Percentiles rank a stretch among this genome's conserved stretches.
Conservation (phyloP, 768 basidiomycete species). For the Termitomyces heimii region DNA sequence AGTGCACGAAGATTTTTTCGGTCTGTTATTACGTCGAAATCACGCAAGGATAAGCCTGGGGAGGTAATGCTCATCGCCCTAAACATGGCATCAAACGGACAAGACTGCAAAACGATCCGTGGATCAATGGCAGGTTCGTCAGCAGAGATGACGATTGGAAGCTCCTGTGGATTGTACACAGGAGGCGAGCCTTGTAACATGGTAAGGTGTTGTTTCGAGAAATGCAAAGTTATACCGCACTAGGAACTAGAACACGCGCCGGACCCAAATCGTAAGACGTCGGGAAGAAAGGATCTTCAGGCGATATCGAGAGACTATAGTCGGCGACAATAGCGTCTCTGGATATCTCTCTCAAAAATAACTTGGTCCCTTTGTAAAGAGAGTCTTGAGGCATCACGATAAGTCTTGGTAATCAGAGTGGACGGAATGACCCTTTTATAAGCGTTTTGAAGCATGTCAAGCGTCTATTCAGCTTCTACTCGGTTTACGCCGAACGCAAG, state of each 20-base stretch:
- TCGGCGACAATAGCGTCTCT: not conserved
- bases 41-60: constrained; percentile 7
- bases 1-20: constrained; percentile 15
- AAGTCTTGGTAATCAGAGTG: not conserved
- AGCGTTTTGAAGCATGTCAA: not conserved
- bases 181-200: constrained; percentile 10
- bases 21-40: constrained; percentile 15
- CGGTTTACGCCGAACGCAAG: not conserved
- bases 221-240: not conserved
- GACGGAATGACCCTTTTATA: not conserved
- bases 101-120: constrained; percentile 7
- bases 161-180: constrained; percentile 11
- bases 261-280: constrained; percentile 15
- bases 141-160: constrained; percentile 7
- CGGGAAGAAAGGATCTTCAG: constrained; percentile 3
- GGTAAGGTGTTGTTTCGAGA: not conserved
- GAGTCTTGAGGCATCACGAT: constrained; percentile 5
- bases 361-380: constrained; percentile 8
- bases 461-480: not conserved
- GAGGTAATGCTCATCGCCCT: constrained; percentile 7
- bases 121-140: constrained; percentile 11
- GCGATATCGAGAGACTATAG: constrained; percentile 4
- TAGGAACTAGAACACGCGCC: constrained; percentile 6
- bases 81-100: constrained; percentile 11
- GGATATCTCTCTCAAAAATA: constrained; percentile 4